Evolutionary conservation across 106 monocot genomes (phyloP).

Genomic region (Xerophyta viscosa): DNA sequence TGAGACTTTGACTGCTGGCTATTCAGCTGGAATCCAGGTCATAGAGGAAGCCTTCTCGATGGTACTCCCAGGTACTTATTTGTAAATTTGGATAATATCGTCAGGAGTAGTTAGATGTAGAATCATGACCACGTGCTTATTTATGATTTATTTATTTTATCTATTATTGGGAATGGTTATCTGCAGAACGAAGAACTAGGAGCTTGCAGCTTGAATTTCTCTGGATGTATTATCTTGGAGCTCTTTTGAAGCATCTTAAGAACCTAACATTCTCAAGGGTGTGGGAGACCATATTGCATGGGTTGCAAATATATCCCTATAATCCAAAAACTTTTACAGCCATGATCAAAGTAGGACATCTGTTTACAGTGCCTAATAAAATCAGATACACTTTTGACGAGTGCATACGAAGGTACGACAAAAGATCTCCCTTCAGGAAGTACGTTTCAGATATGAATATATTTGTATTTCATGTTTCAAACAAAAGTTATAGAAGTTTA

Average conservation of each 20-base stretch:
- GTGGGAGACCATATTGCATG: slow-evolving; percentile 47
- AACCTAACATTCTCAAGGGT: slow-evolving; percentile 41
- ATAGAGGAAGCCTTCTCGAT: slow-evolving; percentile 66
- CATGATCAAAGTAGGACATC: slow-evolving; percentile 44
- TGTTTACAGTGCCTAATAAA: slow-evolving; percentile 58
- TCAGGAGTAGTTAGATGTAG: too few relatives aligned
- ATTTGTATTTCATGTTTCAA: too few relatives aligned
- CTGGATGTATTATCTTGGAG: slow-evolving; percentile 43
- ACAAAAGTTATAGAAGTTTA: too few relatives aligned
- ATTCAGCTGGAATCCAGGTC: slow-evolving; percentile 47
- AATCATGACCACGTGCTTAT: too few relatives aligned
- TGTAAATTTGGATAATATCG: too few relatives aligned
- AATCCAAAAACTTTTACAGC: slow-evolving; percentile 50
- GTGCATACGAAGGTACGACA: slow-evolving; percentile 42
- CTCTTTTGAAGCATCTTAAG: slow-evolving; percentile 52
- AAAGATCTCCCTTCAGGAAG: neutral
- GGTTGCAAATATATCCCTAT: slow-evolving; percentile 68
- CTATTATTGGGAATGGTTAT: too few relatives aligned
- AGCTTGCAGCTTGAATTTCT: slow-evolving; percentile 67
- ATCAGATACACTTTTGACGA: slow-evolving; percentile 63
- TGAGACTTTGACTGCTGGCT: slow-evolving; percentile 59
- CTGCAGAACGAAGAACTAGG: slow-evolving; percentile 27
- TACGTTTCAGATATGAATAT: too few relatives aligned
- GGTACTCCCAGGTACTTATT: slow-evolving; percentile 64
- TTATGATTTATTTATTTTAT: too few relatives aligned